phyloP scores from a whole-genome alignment of 108 stramenopile genomes.

The Conticribra guillardii region DNA sequence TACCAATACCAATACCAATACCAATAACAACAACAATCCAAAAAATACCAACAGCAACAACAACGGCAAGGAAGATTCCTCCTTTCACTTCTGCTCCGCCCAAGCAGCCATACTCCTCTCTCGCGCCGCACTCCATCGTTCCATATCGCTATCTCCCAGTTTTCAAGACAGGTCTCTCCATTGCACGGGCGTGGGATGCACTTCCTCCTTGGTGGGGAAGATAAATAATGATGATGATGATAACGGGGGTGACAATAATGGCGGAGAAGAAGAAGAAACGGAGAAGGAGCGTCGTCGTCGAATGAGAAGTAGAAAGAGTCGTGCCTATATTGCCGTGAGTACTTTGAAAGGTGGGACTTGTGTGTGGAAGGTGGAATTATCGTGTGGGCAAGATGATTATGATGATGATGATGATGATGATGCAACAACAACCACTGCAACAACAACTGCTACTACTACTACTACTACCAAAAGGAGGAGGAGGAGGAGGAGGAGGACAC shows the following conservation, averaged over 20 bases:
- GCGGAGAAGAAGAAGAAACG: neutral
- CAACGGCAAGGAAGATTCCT: conserved; percentile 6
- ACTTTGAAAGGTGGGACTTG: conserved; percentile 52
- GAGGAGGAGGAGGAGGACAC: conserved; percentile 15
- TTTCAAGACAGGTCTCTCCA: conserved; percentile 28
- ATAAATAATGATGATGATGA: neutral
- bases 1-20: conserved; percentile 2
- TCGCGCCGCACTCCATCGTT: conserved; percentile 61
- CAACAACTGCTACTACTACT: too few species aligned
- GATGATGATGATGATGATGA: too few species aligned
- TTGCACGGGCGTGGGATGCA: conserved; percentile 70
- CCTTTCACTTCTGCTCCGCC: conserved; percentile 52
- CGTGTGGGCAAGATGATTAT: conserved; percentile 10
- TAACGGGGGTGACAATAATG: too few species aligned
- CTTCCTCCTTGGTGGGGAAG: conserved; percentile 61
- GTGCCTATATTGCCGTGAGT: conserved; percentile 58
- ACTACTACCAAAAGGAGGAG: neutral
- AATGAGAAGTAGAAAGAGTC: conserved; percentile 28
- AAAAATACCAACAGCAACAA: conserved; percentile 1
- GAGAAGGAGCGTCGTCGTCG: neutral
- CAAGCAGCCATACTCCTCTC: conserved; percentile 65
- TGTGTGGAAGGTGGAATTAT: conserved; percentile 43
- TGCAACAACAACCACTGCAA: too few species aligned
- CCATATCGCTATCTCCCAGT: conserved; percentile 43
- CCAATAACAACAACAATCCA: conserved; percentile 16